Base-by-base conservation (phyloP, 2,329 filamentous ascomycete species). In the Phialocephala subalpina region DNA sequence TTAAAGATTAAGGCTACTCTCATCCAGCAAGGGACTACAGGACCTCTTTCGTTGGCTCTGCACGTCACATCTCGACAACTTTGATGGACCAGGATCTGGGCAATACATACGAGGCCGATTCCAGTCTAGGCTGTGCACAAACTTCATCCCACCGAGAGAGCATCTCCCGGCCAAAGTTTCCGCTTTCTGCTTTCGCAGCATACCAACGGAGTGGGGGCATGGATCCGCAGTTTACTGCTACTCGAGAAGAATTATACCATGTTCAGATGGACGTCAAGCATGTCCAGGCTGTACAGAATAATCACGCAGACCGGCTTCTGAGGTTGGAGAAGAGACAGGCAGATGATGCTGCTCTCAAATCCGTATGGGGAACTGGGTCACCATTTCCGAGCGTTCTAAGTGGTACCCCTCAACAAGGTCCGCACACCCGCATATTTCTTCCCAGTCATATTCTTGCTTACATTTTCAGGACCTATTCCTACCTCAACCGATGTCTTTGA, bases 341-440 rank as follows among this genome's bases (percentile, higher is more conserved):
- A 38, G 88, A 90, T 71, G 87, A 91, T 79, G 86, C 87, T 58
- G 85, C 87, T 36, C 80, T 91, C 67, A 97, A 95, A 79, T 97
- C 92, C 67, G 92, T 97, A 64, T 99, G 96, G 96, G 88, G 87
- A 58, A 97, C 94, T 67, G 90, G 91, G 70, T 97, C 94, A 63
- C 94, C 94, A 18, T 97, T 97, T 77, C 94, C 95, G n/a, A 90
- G 90, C 70, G 88, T 94, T 45, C 79, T 97, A 65, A 90, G 91
- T 72, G 92, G 92, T 62, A 94, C 93, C 55, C 91, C 94, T 62
- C 92, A 97, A 77, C 92, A 97, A 82, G 93, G 95, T 97, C 81
- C 79, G 87, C 76, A 22, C 40, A 47, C n/a, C 62, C 20, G 11
- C 47, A 9, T 62, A 47, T 29, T 36, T 36, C 3, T 47, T 4